These are phyloP conservation scores for Gossypium lobatum DNA, from an alignment of 441 rosid species.

Conservation along the genomic window DNA sequence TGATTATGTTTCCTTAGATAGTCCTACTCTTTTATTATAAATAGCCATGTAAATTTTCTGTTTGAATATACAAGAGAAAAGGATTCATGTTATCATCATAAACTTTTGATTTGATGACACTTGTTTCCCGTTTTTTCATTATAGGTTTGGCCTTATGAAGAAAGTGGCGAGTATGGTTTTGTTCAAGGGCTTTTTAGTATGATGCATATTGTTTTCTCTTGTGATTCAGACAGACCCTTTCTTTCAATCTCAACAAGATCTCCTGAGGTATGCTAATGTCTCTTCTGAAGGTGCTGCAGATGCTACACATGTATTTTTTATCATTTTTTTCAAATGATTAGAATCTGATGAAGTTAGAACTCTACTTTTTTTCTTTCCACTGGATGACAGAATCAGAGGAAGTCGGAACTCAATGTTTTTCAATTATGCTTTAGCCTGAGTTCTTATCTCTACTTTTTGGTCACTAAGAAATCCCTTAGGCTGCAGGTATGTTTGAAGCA, in stretches of 20 bases:
- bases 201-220: slow-evolving; percentile 65
- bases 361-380: slow-evolving; percentile 1
- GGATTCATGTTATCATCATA: no score
- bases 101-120: background rate
- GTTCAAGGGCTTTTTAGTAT: slow-evolving; percentile 83
- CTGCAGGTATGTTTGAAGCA: slow-evolving; percentile 53
- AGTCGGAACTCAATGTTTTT: slow-evolving; percentile 48
- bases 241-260: slow-evolving; percentile 32
- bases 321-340: background rate
- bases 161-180: slow-evolving; percentile 71
- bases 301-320: background rate
- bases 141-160: slow-evolving; percentile 98
- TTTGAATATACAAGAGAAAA: no score
- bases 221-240: slow-evolving; percentile 27
- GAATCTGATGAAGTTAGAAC: background rate
- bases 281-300: slow-evolving; percentile 14
- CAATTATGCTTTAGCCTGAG: slow-evolving; percentile 71
- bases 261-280: slow-evolving; percentile 38
- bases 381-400: slow-evolving; percentile 51
- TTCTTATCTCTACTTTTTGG: slow-evolving; percentile 75
- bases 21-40: no score
- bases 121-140: background rate
- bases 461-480: slow-evolving; percentile 68
- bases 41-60: no score
- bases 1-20: no score